A percentile compares a stretch with the other conserved stretches of the same genome.
phyloP scores from a whole-genome alignment of 257 asterid genomes.

The Voacanga thouarsii region DNA sequence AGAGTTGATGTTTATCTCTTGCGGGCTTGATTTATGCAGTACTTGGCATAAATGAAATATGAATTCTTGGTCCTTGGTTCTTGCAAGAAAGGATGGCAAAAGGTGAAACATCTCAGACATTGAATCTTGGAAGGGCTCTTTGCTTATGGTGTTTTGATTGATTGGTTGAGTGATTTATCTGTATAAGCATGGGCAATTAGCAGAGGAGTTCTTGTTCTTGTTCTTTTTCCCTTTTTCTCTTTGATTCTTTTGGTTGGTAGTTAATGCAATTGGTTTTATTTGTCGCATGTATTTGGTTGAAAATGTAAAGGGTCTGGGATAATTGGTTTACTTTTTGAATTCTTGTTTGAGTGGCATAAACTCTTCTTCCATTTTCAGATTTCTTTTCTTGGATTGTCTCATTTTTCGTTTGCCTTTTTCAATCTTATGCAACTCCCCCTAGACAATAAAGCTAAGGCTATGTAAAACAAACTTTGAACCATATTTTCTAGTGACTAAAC shows the following conservation, averaged over 20 bases:
- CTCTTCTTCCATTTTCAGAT: not conserved
- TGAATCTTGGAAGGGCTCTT: not conserved
- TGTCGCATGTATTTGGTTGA: not conserved
- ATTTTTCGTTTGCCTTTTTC: not conserved
- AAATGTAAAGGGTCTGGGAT: not conserved
- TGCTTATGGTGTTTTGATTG: not conserved
- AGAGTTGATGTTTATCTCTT: too few species aligned
- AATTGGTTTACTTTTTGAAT: not conserved
- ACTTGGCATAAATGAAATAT: too few species aligned
- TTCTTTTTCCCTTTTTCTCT: not conserved
- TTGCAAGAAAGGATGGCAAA: slow-evolving; percentile 70
- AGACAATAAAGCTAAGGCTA: too few species aligned
- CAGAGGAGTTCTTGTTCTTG: not conserved
- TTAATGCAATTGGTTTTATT: not conserved
- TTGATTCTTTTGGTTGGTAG: not conserved
- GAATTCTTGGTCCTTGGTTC: too few species aligned
- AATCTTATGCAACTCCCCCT: too few species aligned
- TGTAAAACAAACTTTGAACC: too few species aligned
- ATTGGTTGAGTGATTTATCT: not conserved
- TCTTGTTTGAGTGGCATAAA: not conserved
- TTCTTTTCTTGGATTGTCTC: not conserved
- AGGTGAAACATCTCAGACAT: slow-evolving; percentile 39
- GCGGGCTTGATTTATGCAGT: too few species aligned
- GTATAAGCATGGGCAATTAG: not conserved
- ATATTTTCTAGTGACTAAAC: too few species aligned